Base-by-base conservation (phyloP, 352 stramenopile species). In the Pythium sukuiense region DNA sequence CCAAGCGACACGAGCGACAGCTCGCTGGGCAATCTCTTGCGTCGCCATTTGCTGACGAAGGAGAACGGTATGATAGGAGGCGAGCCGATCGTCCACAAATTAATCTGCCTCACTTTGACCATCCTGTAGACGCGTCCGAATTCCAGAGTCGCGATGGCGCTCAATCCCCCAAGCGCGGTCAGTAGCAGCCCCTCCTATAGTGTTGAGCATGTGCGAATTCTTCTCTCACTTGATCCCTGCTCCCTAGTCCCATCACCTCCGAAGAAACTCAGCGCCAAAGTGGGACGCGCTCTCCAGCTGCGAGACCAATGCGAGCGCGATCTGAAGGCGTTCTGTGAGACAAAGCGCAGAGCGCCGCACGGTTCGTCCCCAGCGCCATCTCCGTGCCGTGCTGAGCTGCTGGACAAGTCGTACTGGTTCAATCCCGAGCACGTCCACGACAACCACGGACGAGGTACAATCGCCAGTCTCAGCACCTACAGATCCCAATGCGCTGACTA, bases 251-350 rank as follows among this genome's bases (percentile, higher is more conserved):
- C 39, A 1, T 58, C 63, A 6, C 68, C 68, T 1, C 20, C 64
- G 35, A 74, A 68, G 45, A 69, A 63, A 26, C 48, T 37, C 18
- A 85, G 72, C 29, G 67, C 69, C 18, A 90, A 88, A 49, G 45
- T 90, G 27, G 76, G 88, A 54, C 73, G 81, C 5, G 83, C 83
- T 20, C 64, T 91, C 16, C 67, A 76, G 33, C 43, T 88, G 4
- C 84, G 76, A 41, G 76, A 85, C 37, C 70, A 77, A 29, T 89
- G 83, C 53, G 82, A 90, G 35, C 71, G 63, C 11, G 77, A 89
- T 3, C 64, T 90, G 37, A 57, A 76, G 16, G 54, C 46, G 2
- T 80, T 80, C 37, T 88, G 60, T 29, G 79, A 89, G 54, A 59
- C 76, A 11, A 89, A 81, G 55, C 62, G 54, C 12, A 69, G 43